Evolutionary conservation across 768 basidiomycete genomes (phyloP).

Genomic region (Hericium coralloides): DNA sequence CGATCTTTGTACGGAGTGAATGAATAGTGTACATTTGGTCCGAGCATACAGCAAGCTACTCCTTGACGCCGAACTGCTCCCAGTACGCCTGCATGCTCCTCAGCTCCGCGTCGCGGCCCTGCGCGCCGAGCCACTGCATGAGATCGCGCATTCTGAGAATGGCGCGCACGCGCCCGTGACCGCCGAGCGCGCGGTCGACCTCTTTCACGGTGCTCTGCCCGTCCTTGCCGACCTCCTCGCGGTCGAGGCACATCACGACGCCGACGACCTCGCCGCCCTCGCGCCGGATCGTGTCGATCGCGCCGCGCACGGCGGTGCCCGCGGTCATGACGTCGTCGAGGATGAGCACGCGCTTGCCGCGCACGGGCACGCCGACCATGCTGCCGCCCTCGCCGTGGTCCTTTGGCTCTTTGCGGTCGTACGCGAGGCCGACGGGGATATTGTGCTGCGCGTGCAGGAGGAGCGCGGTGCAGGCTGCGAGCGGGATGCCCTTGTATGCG

Average conservation of each 20-base stretch:
- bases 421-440: slow-evolving; percentile 71
- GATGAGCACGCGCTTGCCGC: slow-evolving; percentile 75
- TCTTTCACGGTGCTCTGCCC: slow-evolving; percentile 74
- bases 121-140: slow-evolving; percentile 71
- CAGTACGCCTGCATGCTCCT: slow-evolving; percentile 71
- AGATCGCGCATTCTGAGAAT: slow-evolving; percentile 84
- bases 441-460: slow-evolving; percentile 59
- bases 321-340: slow-evolving; percentile 97
- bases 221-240: slow-evolving; percentile 76
- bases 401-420: slow-evolving; percentile 93
- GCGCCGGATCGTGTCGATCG: slow-evolving; percentile 61
- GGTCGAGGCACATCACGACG: slow-evolving; percentile 78
- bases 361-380: slow-evolving; percentile 80
- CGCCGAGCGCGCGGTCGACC: slow-evolving; percentile 63
- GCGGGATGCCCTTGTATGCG: slow-evolving; percentile 94
- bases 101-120: slow-evolving; percentile 55
- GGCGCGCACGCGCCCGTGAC: slow-evolving; percentile 61
- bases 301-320: slow-evolving; percentile 79
- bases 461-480: slow-evolving; percentile 79
- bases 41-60: slow-evolving; percentile 6
- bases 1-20: not conserved
- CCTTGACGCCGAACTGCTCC: slow-evolving; percentile 60
- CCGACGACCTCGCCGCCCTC: slow-evolving; percentile 81
- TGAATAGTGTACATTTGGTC: not conserved
- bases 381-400: slow-evolving; percentile 93